These are phyloP conservation scores for Chalaropsis thielavioides DNA, from an alignment of 2,329 filamentous ascomycete genomes.

Conservation along the genomic window DNA sequence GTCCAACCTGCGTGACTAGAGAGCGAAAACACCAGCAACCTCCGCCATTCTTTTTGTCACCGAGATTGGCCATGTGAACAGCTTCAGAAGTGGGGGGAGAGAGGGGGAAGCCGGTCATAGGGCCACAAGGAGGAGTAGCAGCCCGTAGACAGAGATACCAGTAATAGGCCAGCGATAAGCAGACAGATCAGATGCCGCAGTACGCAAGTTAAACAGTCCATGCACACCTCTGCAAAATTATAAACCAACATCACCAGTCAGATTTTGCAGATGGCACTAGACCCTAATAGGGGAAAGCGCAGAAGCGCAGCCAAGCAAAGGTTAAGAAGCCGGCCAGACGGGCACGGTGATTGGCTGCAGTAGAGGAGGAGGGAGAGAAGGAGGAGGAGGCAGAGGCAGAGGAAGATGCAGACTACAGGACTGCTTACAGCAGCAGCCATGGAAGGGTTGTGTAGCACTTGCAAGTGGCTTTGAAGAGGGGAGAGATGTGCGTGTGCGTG, in stretches of 20 bases:
- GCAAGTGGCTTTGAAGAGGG: neutral
- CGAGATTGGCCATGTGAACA: too few relatives aligned
- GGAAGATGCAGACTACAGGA: neutral
- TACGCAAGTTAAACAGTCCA: too few relatives aligned
- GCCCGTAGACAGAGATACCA: too few relatives aligned
- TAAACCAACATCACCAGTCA: too few relatives aligned
- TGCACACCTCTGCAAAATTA: too few relatives aligned
- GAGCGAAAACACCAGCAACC: neutral
- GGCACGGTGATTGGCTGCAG: neutral
- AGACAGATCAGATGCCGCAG: too few relatives aligned
- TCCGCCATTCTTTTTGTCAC: too few relatives aligned
- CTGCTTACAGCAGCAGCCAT: neutral
- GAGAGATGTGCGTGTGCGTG: neutral
- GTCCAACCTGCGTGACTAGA: too few relatives aligned
- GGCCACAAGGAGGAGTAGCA: too few relatives aligned
- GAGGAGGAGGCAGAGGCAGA: neutral
- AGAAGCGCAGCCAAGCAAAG: neutral
- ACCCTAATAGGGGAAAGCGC: conserved; percentile 1
- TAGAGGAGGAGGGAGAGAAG: neutral
- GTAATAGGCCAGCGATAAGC: too few relatives aligned
- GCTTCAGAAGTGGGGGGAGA: too few relatives aligned
- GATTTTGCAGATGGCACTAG: neutral
- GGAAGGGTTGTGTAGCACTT: neutral
- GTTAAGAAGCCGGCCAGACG: neutral
- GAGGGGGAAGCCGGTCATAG: too few relatives aligned